Base-by-base conservation (phyloP, 1,284 basidiomycete species). In the Leucoagaricus sp. region DNA sequence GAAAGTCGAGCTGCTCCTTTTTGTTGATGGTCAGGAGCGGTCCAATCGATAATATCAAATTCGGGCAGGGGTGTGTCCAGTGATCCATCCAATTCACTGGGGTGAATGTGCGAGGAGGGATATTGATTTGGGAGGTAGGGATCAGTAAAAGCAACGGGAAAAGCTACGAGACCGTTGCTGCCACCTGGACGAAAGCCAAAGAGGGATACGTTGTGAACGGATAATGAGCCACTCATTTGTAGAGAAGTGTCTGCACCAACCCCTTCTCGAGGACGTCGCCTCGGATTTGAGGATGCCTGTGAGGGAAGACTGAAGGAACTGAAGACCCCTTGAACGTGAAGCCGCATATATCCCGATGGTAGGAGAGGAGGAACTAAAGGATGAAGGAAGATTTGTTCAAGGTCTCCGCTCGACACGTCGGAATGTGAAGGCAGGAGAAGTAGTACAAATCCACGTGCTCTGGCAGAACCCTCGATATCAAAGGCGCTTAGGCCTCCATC, bases 81-180 rank as follows among this genome's bases (percentile, higher is more conserved):
- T 26, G 58, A 54, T 21, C 49, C 25, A 9, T 61, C 59, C 7
- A 49, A 48, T 4, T 64, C 56, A 47, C 67, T 69, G 28, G 82
- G 79, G 60, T 82, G 78, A 28, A 64, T 54, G 64, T 82, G 80
- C 5, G 60, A 58, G 12, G 67, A 56, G 38, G 71, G 49, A 65
- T 85, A 85, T 56, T 86, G 84, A 3, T 67, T 67, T n/a, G 72
- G 65, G 19, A 91, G 76, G 58, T 80, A 67, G 26, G 73, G 78
- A 62, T 92, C 89, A 2, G 81, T 84, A 53, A 90, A 80, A 15
- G 91, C 62, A 49, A 92, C 67, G 12, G 89, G 89, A 19, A 77
- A 75, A 17, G 83, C 77, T 40, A 68, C 55, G 56, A 72, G 29
- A 19, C 44, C 49, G 0, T 33, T 19, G 47, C 26, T n/a, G 6